Base-by-base conservation (phyloP, 305 asterid genomes). In the Striga hermonthica region DNA sequence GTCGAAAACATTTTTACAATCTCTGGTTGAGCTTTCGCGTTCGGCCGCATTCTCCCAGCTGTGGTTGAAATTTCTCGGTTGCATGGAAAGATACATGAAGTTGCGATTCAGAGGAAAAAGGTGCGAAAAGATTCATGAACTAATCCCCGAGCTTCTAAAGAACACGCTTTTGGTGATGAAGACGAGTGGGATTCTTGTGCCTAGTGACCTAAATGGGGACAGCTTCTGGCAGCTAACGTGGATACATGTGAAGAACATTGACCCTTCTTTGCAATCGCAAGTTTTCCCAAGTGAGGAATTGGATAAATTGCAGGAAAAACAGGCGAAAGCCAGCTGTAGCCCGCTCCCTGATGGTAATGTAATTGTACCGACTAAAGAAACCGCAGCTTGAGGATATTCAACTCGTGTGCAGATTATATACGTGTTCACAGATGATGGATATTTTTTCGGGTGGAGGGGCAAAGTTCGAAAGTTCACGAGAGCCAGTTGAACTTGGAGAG, bases 121-220 rank as follows among this genome's bases (percentile, higher is more conserved):
- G 49, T 84, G 98, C 44, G 97, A 90, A 70, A 89, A 82, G 80
- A 76, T 92, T 60, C 89, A 85, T 1, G 98, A 90, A 66, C 72
- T 92, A 61, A 84, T 92, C 12, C 98, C 97, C 0, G 98, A 92
- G 84, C 91, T 92, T 74, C 82, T 92, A 68, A 92, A 89, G 81
- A 92, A 90, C 83, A 84, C 89, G 3, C 74, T 92, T 58, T 83
- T 87, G 15, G 82, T 90, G 68, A 84, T 92, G 97, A 92, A 92
- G 75, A 58, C 83, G 0, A 81, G 75, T 43, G 84, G 94, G 64
- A 74, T 87, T 48, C 96, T 92, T 31, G 79, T 79, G 36, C 94
- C 91, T 0, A 67, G 76, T 14, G 86, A 84, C 72, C 78, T 71
- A 7, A 91, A 77, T 9, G 88, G 82, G 57, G 91, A 84, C 76